A percentile compares a stretch with the other conserved stretches of the same genome.
phyloP scores from a whole-genome alignment of 1,284 basidiomycete species.

The Irpex sp. region DNA sequence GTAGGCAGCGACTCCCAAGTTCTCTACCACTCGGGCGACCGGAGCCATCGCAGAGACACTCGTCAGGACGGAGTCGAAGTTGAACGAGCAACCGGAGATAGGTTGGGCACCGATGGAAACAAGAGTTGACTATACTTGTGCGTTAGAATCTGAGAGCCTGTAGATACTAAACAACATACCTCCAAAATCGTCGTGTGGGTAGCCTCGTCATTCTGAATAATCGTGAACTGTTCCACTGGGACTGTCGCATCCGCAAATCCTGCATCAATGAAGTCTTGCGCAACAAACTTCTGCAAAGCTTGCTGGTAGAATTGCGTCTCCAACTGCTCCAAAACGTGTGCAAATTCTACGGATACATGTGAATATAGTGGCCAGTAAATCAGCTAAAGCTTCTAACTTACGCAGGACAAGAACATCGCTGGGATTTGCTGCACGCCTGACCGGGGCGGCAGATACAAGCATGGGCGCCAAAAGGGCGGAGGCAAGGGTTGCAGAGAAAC shows the following conservation, averaged over 20 bases:
- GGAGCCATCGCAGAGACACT: slow-evolving; percentile 72
- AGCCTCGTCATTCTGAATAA: slow-evolving; percentile 62
- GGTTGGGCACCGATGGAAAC: slow-evolving; percentile 50
- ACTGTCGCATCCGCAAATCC: slow-evolving; percentile 61
- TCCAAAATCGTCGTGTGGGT: slow-evolving; percentile 54
- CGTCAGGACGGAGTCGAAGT: slow-evolving; percentile 61
- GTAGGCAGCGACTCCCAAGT: slow-evolving; percentile 77
- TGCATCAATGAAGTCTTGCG: slow-evolving; percentile 61
- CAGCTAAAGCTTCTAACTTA: slow-evolving; percentile 32
- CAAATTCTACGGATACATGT: slow-evolving; percentile 52
- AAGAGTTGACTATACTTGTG: slow-evolving; percentile 38
- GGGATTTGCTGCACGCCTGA: slow-evolving; percentile 36
- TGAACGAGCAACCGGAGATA: slow-evolving; percentile 61
- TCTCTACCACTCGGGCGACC: slow-evolving; percentile 77
- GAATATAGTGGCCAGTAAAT: neutral
- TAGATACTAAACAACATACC: slow-evolving; percentile 26
- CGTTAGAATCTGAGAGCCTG: neutral
- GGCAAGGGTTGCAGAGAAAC: slow-evolving; percentile 35
- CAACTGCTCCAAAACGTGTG: slow-evolving; percentile 69
- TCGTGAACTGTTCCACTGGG: slow-evolving; percentile 58
- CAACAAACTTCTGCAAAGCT: slow-evolving; percentile 64
- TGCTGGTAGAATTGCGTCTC: slow-evolving; percentile 70
- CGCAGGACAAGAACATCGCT: slow-evolving; percentile 58
- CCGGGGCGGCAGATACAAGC: slow-evolving; percentile 49
- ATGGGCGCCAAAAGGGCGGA: slow-evolving; percentile 46